Base-by-base conservation (phyloP, 2,329 filamentous ascomycete species). In the Plectosphaerella plurivora region DNA sequence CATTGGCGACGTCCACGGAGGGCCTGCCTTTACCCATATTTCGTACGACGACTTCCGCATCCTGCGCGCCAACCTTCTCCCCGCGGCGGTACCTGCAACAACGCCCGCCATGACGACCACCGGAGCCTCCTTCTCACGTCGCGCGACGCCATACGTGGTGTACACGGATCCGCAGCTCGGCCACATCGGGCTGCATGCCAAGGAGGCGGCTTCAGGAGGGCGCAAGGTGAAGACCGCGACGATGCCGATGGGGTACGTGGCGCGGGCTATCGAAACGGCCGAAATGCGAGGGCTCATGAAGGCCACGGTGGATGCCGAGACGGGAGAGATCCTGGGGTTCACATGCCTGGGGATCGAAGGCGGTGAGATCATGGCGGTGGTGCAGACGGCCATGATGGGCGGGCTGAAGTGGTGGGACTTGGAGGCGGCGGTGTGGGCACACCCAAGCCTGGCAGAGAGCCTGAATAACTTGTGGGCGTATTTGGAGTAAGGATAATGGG, bases 21-120 rank as follows among this genome's bases (percentile, higher is more conserved):
- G 72, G 0, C 74, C 77, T 7, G 75, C 75, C 14, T 81, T 82
- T 61, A 81, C 78, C 2, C 78, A 82, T 63, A 72, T 82, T 56
- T 77, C 75, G 4, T 81, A 80, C 64, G 77, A 82, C 61, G 77
- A 81, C 63, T 79, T 73, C 60, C 75, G 78, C 51, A 73, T 82
- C 61, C 58, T 81, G 45, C 68, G 71, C 22, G 63, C 68, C 54
- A 79, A 78, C 54, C 58, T 79, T 46, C 57, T 76, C 37, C 59
- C 62, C 37, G 53, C 55, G 5, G 49, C 59, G 20, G 56, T 63
- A n/a, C 49, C 58, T 22, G 35, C 58, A 45, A 60, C 60, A 3
- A 61, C 61, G 15, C 61, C 62, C 22, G 52, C 63, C 15, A 60
- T 65, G 44, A 50, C 54, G 22, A 36, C 50, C 9, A 58, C 57